phyloP scores from a whole-genome alignment of 2,329 filamentous ascomycete genomes.

The Hymenoscyphus linearis region DNA sequence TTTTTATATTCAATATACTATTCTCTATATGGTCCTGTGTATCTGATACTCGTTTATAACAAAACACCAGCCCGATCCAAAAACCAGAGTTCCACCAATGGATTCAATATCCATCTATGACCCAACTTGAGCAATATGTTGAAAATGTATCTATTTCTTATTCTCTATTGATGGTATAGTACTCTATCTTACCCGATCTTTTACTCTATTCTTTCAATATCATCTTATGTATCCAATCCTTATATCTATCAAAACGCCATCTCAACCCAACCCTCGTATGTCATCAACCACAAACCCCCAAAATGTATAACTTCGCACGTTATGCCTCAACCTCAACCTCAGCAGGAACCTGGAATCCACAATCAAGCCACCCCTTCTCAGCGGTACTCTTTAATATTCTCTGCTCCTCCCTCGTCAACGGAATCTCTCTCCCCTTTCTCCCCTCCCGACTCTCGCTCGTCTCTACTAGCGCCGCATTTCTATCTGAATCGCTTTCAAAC shows the following conservation, averaged over 20 bases:
- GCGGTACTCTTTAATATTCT: constrained; percentile 19
- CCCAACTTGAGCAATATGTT: neutral
- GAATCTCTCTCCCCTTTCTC: constrained; percentile 22
- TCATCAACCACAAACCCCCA: neutral
- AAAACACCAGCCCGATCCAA: neutral
- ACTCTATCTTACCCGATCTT: neutral
- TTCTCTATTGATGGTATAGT: neutral
- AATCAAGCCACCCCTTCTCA: constrained; percentile 21
- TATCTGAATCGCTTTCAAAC: constrained; percentile 19
- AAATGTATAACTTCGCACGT: constrained; percentile 13
- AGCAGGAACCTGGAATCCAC: constrained; percentile 15
- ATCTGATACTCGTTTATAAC: neutral
- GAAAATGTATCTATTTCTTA: neutral
- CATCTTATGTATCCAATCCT: neutral
- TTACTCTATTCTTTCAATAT: neutral
- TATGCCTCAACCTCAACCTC: constrained; percentile 1
- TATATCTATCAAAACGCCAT: neutral
- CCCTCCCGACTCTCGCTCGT: constrained; percentile 23
- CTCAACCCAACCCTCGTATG: neutral
- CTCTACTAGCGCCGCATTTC: constrained; percentile 24
- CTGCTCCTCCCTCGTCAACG: constrained; percentile 23
- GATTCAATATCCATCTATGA: too few relatives aligned
- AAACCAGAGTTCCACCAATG: too few relatives aligned
- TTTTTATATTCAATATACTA: neutral
- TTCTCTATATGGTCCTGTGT: neutral